Conservation (phyloP, 2,329 filamentous ascomycete genomes). For the Claviceps paspali region DNA sequence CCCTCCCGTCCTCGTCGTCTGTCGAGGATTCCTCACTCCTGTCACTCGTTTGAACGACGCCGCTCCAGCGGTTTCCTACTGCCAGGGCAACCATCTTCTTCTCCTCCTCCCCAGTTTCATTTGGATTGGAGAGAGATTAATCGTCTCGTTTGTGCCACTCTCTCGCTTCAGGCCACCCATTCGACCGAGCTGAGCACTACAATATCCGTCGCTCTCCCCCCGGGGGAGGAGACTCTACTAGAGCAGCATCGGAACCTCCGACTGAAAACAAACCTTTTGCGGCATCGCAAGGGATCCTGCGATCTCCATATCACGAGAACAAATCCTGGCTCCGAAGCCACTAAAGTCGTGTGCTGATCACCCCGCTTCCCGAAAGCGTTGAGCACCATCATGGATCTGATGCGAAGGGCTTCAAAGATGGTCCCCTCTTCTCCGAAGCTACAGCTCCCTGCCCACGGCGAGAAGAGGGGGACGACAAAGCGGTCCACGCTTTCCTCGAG, state of each 20-base stretch:
- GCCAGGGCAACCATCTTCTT: background rate
- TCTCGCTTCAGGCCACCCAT: background rate
- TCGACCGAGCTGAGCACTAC: conserved; percentile 1
- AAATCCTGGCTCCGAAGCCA: background rate
- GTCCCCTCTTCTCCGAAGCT: conserved; percentile 26
- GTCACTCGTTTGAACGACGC: conserved; percentile 4
- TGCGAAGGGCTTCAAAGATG: conserved; percentile 38
- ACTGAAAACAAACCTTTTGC: too few relatives aligned
- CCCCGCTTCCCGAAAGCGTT: background rate
- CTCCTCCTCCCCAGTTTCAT: background rate
- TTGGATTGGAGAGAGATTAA: background rate
- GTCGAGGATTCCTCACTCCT: background rate
- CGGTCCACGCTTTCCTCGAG: conserved; percentile 29
- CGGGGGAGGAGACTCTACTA: too few relatives aligned
- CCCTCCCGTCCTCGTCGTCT: background rate
- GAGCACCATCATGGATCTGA: conserved; percentile 37
- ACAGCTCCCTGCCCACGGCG: conserved; percentile 33
- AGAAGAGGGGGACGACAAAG: conserved; percentile 27
- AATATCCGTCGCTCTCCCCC: background rate
- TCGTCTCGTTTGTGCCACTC: background rate
- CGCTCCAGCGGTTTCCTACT: background rate
- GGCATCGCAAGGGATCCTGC: background rate
- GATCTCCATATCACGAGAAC: background rate
- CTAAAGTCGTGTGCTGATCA: background rate
- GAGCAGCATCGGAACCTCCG: background rate